These are phyloP conservation scores for Tilletia setariae DNA, from an alignment of 1,284 basidiomycete species.

Conservation along the genomic window DNA sequence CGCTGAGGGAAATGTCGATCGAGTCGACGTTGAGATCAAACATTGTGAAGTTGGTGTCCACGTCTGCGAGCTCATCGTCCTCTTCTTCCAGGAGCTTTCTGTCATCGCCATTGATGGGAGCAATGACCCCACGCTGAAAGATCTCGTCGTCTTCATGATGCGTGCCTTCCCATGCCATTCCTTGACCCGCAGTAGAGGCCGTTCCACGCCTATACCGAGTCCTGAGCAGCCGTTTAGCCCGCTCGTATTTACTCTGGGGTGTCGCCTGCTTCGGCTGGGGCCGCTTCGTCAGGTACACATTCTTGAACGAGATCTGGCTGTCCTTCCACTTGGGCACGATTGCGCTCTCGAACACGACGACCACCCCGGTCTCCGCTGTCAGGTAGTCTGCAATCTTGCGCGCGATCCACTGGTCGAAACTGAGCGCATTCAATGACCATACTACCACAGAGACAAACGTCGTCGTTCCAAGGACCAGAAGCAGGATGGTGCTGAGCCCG, in stretches of 20 bases:
- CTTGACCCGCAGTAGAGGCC: constrained; percentile 31
- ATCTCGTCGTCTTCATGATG: constrained; percentile 41
- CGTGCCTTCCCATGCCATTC: constrained; percentile 50
- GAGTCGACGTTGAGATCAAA: constrained; percentile 64
- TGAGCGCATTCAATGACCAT: constrained; percentile 79
- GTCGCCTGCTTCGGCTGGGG: background rate
- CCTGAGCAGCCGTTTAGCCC: constrained; percentile 18
- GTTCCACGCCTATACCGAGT: constrained; percentile 14
- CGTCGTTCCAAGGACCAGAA: constrained; percentile 94
- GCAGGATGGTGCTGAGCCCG: constrained; percentile 77
- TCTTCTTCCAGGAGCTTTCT: constrained; percentile 32
- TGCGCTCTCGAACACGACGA: constrained; percentile 92
- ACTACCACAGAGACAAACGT: constrained; percentile 94
- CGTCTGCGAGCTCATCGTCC: constrained; percentile 29
- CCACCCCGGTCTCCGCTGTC: constrained; percentile 86
- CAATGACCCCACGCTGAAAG: background rate
- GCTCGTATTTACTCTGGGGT: constrained; percentile 2
- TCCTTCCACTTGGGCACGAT: constrained; percentile 98
- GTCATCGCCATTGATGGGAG: constrained; percentile 31
- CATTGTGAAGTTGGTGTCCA: constrained; percentile 52
- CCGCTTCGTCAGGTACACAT: constrained; percentile 70
- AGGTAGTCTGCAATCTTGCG: constrained; percentile 86
- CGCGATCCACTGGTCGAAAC: constrained; percentile 86
- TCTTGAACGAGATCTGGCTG: constrained; percentile 90
- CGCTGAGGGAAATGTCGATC: constrained; percentile 90